phyloP scores from a whole-genome alignment of 1,139 yeast genomes.

The Suhomyces wounanorum region DNA sequence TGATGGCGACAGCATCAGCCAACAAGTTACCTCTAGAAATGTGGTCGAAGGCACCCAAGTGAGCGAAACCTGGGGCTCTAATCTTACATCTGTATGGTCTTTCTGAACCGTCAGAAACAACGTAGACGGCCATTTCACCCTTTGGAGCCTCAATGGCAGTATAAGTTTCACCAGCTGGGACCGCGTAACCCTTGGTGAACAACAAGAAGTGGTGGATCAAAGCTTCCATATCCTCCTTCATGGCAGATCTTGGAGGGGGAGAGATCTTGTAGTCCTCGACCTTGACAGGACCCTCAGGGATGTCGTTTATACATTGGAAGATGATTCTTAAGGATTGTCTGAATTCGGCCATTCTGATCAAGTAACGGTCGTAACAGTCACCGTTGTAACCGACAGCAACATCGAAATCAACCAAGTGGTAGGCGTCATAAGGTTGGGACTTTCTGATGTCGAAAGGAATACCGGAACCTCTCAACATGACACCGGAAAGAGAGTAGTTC shows the following conservation, averaged over 20 bases:
- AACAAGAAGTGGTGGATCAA: conserved; percentile 85
- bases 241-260: conserved; percentile 77
- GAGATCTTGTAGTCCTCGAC: conserved; percentile 86
- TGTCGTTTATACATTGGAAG: conserved; percentile 86
- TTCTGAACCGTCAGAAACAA: conserved; percentile 87
- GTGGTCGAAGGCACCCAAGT: conserved; percentile 85
- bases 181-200: conserved; percentile 86
- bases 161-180: conserved; percentile 89
- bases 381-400: conserved; percentile 86
- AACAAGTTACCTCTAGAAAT: conserved; percentile 82
- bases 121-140: conserved; percentile 93
- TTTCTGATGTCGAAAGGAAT: conserved; percentile 85
- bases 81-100: conserved; percentile 92
- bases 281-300: conserved; percentile 92
- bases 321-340: conserved; percentile 88
- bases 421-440: conserved; percentile 89
- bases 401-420: conserved; percentile 83
- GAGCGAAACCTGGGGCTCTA: conserved; percentile 92
- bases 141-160: conserved; percentile 94
- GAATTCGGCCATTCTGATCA: conserved; percentile 88
- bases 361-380: conserved; percentile 89
- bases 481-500: conserved; percentile 80
- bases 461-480: conserved; percentile 91
- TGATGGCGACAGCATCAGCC: conserved; percentile 92
- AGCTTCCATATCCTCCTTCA: conserved; percentile 95